Percentiles rank a stretch among this genome's conserved stretches.
phyloP scores from a whole-genome alignment of 2,329 filamentous ascomycete species.

The Neoarthrinium moseri region DNA sequence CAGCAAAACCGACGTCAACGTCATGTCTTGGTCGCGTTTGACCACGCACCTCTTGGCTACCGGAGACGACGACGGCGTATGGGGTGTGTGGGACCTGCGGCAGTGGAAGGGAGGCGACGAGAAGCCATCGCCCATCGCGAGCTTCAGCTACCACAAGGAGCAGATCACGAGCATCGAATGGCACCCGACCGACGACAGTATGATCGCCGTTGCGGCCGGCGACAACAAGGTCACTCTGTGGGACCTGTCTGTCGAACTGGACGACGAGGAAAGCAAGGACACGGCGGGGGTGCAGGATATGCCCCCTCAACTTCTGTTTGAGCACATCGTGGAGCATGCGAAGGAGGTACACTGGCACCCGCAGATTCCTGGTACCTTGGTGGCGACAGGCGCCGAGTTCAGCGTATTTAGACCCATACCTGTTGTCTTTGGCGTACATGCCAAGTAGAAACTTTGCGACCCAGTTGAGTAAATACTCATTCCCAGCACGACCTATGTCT shows the following conservation, averaged over 20 bases:
- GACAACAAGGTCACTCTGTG: conserved; percentile 95
- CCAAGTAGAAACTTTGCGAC: too few relatives aligned
- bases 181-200: conserved; percentile 96
- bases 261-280: conserved; percentile 94
- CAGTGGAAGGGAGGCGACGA: conserved; percentile 78
- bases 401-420: conserved; percentile 83
- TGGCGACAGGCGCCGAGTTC: conserved; percentile 90
- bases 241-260: conserved; percentile 94
- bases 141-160: conserved; percentile 93
- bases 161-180: conserved; percentile 96
- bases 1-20: conserved; percentile 86
- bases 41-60: conserved; percentile 88
- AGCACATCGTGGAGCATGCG: conserved; percentile 91
- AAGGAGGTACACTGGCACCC: conserved; percentile 98
- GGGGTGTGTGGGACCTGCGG: conserved; percentile 94
- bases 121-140: conserved; percentile 79
- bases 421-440: conserved; percentile 52
- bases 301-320: conserved; percentile 90
- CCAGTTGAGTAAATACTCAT: too few relatives aligned
- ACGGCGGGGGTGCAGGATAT: conserved; percentile 85
- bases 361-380: conserved; percentile 85
- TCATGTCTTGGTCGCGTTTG: conserved; percentile 90
- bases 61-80: conserved; percentile 88
- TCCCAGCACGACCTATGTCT: not conserved
- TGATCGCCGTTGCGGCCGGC: conserved; percentile 85